Conservation (phyloP, 2,329 filamentous ascomycete genomes). For the Taxawa tesnikishii region DNA sequence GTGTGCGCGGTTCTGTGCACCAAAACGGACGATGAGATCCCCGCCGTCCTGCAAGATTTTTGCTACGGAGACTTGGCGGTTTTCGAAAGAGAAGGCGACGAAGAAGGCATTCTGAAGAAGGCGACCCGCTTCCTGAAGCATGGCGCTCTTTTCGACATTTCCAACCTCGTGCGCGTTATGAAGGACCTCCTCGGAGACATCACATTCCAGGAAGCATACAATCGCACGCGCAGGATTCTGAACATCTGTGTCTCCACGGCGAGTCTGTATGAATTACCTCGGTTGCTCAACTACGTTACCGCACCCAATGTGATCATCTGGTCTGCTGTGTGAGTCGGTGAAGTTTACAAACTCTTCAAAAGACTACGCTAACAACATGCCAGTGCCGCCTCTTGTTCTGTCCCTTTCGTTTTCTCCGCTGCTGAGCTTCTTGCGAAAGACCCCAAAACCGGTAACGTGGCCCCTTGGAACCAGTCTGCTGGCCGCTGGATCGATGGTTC, state of each 20-base stretch:
- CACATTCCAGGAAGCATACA: constrained; percentile 92
- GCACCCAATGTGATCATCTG: constrained; percentile 91
- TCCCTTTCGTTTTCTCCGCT: constrained; percentile 74
- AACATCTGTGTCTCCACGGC: constrained; percentile 91
- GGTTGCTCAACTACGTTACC: constrained; percentile 83
- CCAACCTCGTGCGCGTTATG: constrained; percentile 72
- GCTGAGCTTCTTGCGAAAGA: constrained; percentile 75
- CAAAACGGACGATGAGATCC: constrained; percentile 66
- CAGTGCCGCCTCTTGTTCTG: constrained; percentile 88
- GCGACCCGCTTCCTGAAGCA: constrained; percentile 63
- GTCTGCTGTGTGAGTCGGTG: no score
- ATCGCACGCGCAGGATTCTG: constrained; percentile 79
- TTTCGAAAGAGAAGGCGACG: constrained; percentile 52
- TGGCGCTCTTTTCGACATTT: constrained; percentile 75
- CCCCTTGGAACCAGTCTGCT: constrained; percentile 75
- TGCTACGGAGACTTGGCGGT: constrained; percentile 71
- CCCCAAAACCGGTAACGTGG: constrained; percentile 61
- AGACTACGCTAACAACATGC: no score
- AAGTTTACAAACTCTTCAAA: no score
- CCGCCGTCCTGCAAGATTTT: constrained; percentile 54
- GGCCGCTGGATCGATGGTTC: constrained; percentile 90
- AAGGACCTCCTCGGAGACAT: constrained; percentile 68
- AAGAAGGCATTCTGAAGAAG: constrained; percentile 55
- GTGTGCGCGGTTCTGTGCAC: constrained; percentile 71
- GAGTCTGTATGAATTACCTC: constrained; percentile 74